Base-by-base conservation (phyloP, 2,329 filamentous ascomycete genomes). In the Claviceps maximensis region DNA sequence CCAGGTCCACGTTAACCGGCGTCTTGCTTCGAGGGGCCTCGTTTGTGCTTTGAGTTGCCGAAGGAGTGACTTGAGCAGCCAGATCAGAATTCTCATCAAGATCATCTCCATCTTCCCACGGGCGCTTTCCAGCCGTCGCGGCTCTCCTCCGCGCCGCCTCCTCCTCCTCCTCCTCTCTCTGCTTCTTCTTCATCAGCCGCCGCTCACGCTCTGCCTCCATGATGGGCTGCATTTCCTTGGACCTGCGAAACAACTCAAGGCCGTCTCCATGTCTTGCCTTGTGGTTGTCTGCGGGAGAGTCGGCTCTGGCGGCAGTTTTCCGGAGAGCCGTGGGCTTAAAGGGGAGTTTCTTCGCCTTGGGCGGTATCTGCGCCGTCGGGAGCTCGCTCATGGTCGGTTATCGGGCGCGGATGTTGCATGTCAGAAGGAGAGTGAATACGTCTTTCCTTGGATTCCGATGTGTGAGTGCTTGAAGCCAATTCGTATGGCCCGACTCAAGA, bases 251-350 rank as follows among this genome's bases (percentile, higher is more conserved):
- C 6, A 80, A 65, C 2, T 66, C 67, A 12, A 80, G 66, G 2
- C 62, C 67, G 41, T 71, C 65, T 17, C 64, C 63, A 10, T 64
- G 61, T n/a, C 50, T 23, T 7, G 31, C 36, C 12, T 60, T 57
- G 0, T 61, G 56, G 8, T 58, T 56, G 27, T 54, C 47, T 19
- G 33, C 27, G 19, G 48, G 31, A 7, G 56, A 53, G 2, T 59
- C 53, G 1, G 38, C 33, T 51, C 47, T 52, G 25, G 56, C 58
- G 1, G 63, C 59, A 45, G 61, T 61, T 41, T 62, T 64, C 47
- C 67, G 70, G 56, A 71, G 62, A 21, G 68, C 72, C 2, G 74
- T 76, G 13, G 72, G 72, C 56, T 77, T 77, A 62, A 77, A 77
- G 0, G 74, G 74, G 1, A 77, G 69, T 55, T 67, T 70, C 59